Conservation (phyloP, 2,329 filamentous ascomycete species). For the Pseudomassariella vexata region DNA sequence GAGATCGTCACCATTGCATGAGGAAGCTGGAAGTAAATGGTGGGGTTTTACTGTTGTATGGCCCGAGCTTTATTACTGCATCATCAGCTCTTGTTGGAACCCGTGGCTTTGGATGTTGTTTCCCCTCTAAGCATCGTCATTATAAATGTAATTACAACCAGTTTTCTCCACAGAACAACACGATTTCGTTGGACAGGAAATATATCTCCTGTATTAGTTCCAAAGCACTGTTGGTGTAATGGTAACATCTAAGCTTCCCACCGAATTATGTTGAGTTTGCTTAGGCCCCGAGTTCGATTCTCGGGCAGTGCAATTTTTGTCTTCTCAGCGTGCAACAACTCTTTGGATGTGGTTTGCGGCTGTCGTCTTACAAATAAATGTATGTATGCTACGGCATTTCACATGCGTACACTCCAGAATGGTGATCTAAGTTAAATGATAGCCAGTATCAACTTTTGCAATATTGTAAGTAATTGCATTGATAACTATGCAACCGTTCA, state of each 20-base stretch:
- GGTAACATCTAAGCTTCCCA: constrained; percentile 31
- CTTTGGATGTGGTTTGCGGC: too few relatives aligned
- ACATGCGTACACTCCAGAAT: too few relatives aligned
- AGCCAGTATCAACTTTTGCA: too few relatives aligned
- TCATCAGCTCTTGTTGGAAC: background rate
- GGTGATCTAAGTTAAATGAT: too few relatives aligned
- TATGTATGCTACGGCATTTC: too few relatives aligned
- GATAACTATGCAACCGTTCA: too few relatives aligned
- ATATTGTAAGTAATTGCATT: too few relatives aligned
- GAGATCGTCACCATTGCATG: too few relatives aligned
- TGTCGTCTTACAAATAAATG: too few relatives aligned
- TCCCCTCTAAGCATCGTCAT: background rate
- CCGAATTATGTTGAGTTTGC: constrained; percentile 14
- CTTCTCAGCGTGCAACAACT: too few relatives aligned
- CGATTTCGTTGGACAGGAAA: background rate
- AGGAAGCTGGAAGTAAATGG: background rate
- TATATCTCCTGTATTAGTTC: background rate
- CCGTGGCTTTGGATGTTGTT: background rate
- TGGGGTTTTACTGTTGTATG: constrained; percentile 1
- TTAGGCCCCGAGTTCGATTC: constrained; percentile 28
- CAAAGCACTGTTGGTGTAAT: constrained; percentile 22
- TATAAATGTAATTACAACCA: background rate
- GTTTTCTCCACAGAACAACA: constrained; percentile 1
- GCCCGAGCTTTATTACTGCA: too few relatives aligned
- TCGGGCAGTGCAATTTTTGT: constrained; percentile 23